Evolutionary conservation across 495 filamentous ascomycete genomes (phyloP).

Genomic region (Tuber calosporum): DNA sequence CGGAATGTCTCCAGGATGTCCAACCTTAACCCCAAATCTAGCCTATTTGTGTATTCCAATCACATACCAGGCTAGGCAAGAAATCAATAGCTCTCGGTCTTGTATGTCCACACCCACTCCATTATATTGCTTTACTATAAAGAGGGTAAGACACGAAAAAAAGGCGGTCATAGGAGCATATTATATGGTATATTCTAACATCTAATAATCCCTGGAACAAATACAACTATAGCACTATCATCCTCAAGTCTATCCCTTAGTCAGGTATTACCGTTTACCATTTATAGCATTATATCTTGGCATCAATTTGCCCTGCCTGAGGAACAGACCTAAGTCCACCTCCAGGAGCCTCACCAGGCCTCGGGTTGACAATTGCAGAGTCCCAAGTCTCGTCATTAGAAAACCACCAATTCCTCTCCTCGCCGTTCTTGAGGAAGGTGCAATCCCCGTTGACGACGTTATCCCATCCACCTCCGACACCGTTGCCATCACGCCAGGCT

Average conservation of each 20-base stretch:
- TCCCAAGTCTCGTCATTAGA: constrained; percentile 40
- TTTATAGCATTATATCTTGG: neutral
- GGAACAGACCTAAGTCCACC: constrained; percentile 28
- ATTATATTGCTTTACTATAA: neutral
- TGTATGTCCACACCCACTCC: neutral
- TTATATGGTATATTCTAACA: neutral
- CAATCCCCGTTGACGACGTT: constrained; percentile 76
- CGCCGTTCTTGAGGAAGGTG: constrained; percentile 65
- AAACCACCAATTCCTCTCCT: constrained; percentile 56
- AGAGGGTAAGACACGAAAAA: neutral
- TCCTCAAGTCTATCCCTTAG: neutral
- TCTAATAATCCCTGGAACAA: neutral
- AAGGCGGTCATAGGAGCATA: neutral
- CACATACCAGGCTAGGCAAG: neutral
- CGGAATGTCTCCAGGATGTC: neutral
- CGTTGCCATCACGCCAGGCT: constrained; percentile 57
- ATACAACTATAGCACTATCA: neutral
- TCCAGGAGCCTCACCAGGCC: neutral
- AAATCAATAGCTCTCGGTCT: neutral
- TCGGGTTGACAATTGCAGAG: constrained; percentile 16
- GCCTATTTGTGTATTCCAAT: neutral
- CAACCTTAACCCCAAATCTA: neutral
- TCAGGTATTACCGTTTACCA: neutral
- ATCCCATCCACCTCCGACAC: constrained; percentile 73
- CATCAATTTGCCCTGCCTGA: constrained; percentile 19